Conservation (phyloP, 805 yeast species). For the Wickerhamiella galacta region DNA sequence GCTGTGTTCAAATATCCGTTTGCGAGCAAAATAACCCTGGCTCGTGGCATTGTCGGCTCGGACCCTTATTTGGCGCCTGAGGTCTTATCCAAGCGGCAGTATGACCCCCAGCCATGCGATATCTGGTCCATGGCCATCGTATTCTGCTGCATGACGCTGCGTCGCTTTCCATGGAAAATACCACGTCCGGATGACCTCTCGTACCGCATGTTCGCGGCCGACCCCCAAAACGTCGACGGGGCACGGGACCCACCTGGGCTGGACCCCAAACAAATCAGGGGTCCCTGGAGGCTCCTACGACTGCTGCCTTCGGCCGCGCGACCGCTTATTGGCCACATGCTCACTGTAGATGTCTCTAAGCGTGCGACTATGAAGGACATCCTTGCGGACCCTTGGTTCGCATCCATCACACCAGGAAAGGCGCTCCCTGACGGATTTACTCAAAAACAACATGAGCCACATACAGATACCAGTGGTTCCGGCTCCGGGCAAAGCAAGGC, state of each 20-base stretch:
- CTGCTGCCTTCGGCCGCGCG: slow-evolving; percentile 56
- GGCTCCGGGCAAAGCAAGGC: too few relatives aligned
- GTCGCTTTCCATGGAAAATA: slow-evolving; percentile 89
- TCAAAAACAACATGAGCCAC: slow-evolving; percentile 1
- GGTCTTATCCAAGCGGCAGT: slow-evolving; percentile 38
- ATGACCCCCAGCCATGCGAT: slow-evolving; percentile 80
- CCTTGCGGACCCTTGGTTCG: slow-evolving; percentile 39
- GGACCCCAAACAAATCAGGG: slow-evolving; percentile 27
- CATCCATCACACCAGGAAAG: slow-evolving; percentile 27
- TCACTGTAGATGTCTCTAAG: slow-evolving; percentile 38
- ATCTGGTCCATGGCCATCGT: slow-evolving; percentile 90
- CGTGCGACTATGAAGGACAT: slow-evolving; percentile 47
- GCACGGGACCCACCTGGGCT: slow-evolving; percentile 12
- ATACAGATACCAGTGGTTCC: too few relatives aligned
- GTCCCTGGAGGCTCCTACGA: slow-evolving; percentile 58
- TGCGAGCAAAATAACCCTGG: slow-evolving; percentile 38
- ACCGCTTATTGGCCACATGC: slow-evolving; percentile 44
- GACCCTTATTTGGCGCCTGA: slow-evolving; percentile 96
- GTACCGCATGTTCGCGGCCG: slow-evolving; percentile 39
- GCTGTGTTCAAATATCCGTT: slow-evolving; percentile 60
- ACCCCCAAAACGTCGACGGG: slow-evolving; percentile 16
- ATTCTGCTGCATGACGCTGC: slow-evolving; percentile 74
- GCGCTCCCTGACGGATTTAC: slow-evolving; percentile 8
- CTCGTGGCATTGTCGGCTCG: slow-evolving; percentile 82
- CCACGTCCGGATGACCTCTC: slow-evolving; percentile 68